Conservation (phyloP, 2,329 filamentous ascomycete genomes). For the Epichloe gansuensis region DNA sequence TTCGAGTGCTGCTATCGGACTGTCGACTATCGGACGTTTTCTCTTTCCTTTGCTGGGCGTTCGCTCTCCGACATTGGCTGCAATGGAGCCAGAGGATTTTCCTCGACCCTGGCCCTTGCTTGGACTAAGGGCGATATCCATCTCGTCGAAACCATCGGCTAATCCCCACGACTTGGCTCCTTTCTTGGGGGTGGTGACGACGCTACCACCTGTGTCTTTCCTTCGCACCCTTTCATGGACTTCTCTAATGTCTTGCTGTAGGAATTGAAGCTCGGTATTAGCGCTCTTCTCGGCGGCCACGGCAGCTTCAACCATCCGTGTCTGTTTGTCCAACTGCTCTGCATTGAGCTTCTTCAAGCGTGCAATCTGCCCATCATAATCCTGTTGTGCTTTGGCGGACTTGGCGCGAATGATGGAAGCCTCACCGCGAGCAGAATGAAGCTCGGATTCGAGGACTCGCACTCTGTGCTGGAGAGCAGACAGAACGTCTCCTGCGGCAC, state of each 20-base stretch:
- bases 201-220: constrained; percentile 24
- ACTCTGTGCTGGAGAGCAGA: constrained; percentile 39
- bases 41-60: constrained; percentile 58
- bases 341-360: constrained; percentile 49
- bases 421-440: constrained; percentile 55
- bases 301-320: constrained; percentile 51
- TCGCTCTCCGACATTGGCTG: constrained; percentile 33
- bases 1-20: constrained; percentile 50
- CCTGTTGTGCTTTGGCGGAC: constrained; percentile 45
- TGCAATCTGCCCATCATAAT: constrained; percentile 49
- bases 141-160: constrained; percentile 66
- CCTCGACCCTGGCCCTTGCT: constrained; percentile 33
- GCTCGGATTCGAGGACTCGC: constrained; percentile 39
- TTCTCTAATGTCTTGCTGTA: constrained; percentile 57
- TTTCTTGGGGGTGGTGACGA: constrained; percentile 47
- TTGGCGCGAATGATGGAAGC: constrained; percentile 63
- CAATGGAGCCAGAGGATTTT: constrained; percentile 29
- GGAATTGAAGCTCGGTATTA: constrained; percentile 58
- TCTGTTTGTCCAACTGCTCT: constrained; percentile 51
- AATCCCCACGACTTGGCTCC: constrained; percentile 41
- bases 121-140: constrained; percentile 42
- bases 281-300: constrained; percentile 51
- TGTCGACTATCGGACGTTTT: constrained; percentile 53
- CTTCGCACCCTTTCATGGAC: constrained; percentile 35
- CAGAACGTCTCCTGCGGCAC: constrained; percentile 23